These are phyloP conservation scores for Hypsizygus ulmarius DNA, from an alignment of 1,284 basidiomycete species.

Conservation along the genomic window DNA sequence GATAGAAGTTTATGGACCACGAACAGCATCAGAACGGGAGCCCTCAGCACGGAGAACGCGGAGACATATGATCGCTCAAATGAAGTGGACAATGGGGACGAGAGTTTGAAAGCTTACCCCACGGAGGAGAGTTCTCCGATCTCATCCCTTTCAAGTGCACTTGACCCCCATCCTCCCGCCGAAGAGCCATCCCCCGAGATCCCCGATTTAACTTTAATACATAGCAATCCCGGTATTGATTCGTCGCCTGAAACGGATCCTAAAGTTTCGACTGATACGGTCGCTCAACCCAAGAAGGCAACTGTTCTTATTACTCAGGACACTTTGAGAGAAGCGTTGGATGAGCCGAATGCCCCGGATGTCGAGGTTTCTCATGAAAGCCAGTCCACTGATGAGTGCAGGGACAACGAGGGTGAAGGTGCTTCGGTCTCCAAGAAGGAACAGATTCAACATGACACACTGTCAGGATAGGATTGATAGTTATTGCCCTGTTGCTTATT, in stretches of 20 bases:
- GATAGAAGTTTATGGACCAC: conserved; percentile 59
- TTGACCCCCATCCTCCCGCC: conserved; percentile 10
- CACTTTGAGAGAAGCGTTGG: too few species aligned
- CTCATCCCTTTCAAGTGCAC: conserved; percentile 1
- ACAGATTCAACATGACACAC: too few species aligned
- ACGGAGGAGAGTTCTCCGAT: conserved; percentile 4
- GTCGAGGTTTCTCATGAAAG: too few species aligned
- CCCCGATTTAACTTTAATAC: too few species aligned
- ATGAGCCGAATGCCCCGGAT: too few species aligned
- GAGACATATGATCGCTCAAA: conserved; percentile 30
- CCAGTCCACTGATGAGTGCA: too few species aligned
- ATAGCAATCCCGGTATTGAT: conserved; percentile 1
- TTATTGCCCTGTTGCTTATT: too few species aligned
- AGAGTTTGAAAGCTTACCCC: conserved; percentile 4
- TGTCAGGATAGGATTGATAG: too few species aligned
- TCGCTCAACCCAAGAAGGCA: conserved; percentile 13
- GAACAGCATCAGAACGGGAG: conserved; percentile 56
- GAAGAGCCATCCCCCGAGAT: conserved; percentile 1
- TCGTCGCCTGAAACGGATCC: conserved; percentile 2
- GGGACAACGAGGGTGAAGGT: too few species aligned
- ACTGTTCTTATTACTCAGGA: background rate
- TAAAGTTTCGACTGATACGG: conserved; percentile 26
- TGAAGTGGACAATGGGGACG: conserved; percentile 11
- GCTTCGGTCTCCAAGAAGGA: too few species aligned
- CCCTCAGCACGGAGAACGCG: conserved; percentile 39